phyloP scores from a whole-genome alignment of 352 stramenopile genomes.

The Pythium periplocum region DNA sequence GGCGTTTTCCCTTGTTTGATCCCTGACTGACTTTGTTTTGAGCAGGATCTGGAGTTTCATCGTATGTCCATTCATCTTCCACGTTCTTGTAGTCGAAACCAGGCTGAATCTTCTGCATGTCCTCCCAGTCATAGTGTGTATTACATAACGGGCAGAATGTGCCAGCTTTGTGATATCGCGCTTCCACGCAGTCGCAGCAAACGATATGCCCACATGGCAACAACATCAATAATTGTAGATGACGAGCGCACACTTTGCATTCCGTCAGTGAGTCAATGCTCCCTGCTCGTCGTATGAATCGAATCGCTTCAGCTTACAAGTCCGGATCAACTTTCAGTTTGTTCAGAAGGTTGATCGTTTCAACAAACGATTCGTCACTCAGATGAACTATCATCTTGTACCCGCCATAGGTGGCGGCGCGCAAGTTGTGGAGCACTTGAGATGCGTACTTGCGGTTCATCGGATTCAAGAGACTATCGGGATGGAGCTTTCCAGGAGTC shows the following conservation, averaged over 20 bases:
- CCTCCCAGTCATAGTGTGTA: constrained; percentile 72
- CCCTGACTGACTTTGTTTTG: too few relatives aligned
- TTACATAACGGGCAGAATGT: constrained; percentile 49
- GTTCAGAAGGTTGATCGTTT: too few relatives aligned
- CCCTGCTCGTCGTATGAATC: constrained; percentile 56
- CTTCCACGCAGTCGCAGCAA: constrained; percentile 91
- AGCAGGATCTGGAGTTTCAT: neutral
- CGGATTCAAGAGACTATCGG: too few relatives aligned
- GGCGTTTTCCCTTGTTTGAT: neutral
- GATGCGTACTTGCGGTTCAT: too few relatives aligned
- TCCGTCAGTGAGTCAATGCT: constrained; percentile 34
- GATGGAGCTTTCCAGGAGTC: too few relatives aligned
- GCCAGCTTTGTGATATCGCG: constrained; percentile 44
- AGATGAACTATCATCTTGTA: too few relatives aligned
- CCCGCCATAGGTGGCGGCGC: too few relatives aligned
- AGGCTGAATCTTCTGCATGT: constrained; percentile 86
- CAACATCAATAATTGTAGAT: constrained; percentile 87
- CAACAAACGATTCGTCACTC: too few relatives aligned
- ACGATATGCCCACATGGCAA: constrained; percentile 89
- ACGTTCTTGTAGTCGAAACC: constrained; percentile 65
- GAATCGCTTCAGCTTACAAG: constrained; percentile 26
- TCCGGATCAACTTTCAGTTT: constrained; percentile 35
- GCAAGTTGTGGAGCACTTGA: too few relatives aligned
- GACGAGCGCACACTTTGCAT: constrained; percentile 80
- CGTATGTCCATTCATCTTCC: constrained; percentile 23